Percentiles rank a stretch among this genome's conserved stretches.
These are phyloP conservation scores for Saitozyma podzolica DNA, from an alignment of 768 basidiomycete genomes.

Conservation along the genomic window DNA sequence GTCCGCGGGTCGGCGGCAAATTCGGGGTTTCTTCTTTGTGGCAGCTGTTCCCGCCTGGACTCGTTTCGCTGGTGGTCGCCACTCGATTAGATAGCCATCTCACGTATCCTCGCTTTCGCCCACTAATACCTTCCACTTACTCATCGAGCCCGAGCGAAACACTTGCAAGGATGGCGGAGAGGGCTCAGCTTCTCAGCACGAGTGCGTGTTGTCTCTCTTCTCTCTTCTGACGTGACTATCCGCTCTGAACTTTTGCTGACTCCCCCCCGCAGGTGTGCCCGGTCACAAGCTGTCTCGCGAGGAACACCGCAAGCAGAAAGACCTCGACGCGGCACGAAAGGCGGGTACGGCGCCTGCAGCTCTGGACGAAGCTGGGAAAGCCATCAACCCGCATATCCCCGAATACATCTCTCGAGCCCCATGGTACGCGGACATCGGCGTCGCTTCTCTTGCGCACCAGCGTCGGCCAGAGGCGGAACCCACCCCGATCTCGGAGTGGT, in stretches of 20 bases:
- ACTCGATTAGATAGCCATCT: neutral
- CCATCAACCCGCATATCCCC: conserved; percentile 99
- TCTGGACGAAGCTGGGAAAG: conserved; percentile 87
- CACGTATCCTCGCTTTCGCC: neutral
- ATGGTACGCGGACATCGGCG: conserved; percentile 94
- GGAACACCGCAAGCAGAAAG: conserved; percentile 92
- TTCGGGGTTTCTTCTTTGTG: conserved; percentile 15
- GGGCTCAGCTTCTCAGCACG: conserved; percentile 16
- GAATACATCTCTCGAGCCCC: conserved; percentile 99
- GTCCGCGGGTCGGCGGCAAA: neutral
- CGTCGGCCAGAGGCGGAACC: conserved; percentile 65
- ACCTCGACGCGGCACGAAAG: conserved; percentile 96
- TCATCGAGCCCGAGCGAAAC: neutral
- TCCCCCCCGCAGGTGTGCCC: neutral
- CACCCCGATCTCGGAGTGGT: conserved; percentile 83
- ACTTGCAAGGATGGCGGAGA: conserved; percentile 10
- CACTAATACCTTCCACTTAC: neutral
- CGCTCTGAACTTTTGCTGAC: neutral
- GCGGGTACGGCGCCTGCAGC: conserved; percentile 97
- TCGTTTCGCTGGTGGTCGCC: too few species aligned
- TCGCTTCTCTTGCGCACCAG: conserved; percentile 85
- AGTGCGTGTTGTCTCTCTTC: conserved; percentile 4
- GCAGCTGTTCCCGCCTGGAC: neutral
- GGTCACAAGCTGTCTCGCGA: conserved; percentile 84
- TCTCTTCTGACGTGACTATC: neutral